Evolutionary conservation across 2,329 filamentous ascomycete genomes (phyloP).

Genomic region (Phaeosphaeriaceae sp.): DNA sequence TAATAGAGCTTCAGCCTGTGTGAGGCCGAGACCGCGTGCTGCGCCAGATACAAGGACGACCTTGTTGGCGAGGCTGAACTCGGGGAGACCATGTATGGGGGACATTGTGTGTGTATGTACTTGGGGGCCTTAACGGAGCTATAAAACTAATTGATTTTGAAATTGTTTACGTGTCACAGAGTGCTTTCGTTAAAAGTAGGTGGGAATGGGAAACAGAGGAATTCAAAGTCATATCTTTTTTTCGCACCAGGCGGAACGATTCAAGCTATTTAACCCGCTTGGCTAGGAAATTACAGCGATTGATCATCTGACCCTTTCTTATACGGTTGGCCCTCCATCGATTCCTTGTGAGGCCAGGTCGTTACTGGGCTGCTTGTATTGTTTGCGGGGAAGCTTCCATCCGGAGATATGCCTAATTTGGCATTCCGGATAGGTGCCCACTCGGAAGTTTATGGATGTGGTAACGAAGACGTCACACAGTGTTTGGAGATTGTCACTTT

Average conservation of each 20-base stretch:
- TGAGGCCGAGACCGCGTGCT: slow-evolving; percentile 74
- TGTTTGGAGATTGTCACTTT: too few species aligned
- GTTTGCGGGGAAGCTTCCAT: slow-evolving; percentile 24
- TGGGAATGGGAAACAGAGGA: too few species aligned
- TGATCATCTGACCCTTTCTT: not conserved
- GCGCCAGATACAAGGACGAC: slow-evolving; percentile 75
- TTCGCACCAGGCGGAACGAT: too few species aligned
- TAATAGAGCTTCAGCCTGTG: slow-evolving; percentile 73
- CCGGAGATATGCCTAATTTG: slow-evolving; percentile 15
- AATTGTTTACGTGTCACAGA: not conserved
- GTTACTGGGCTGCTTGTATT: not conserved
- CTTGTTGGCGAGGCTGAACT: slow-evolving; percentile 77
- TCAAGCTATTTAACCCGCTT: too few species aligned
- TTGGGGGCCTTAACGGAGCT: not conserved
- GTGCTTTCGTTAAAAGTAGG: too few species aligned
- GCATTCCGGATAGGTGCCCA: slow-evolving; percentile 9
- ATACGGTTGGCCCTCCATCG: not conserved
- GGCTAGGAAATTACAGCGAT: not conserved
- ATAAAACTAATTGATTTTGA: not conserved
- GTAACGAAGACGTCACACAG: too few species aligned
- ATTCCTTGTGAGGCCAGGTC: not conserved
- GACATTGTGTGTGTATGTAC: slow-evolving; percentile 17
- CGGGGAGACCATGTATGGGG: slow-evolving; percentile 60
- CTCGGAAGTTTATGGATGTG: too few species aligned
- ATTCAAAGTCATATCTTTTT: too few species aligned